A percentile compares a stretch with the other conserved stretches of the same genome.
Conservation (phyloP, 148 eudicot species). For the Limonium bicolor region DNA sequence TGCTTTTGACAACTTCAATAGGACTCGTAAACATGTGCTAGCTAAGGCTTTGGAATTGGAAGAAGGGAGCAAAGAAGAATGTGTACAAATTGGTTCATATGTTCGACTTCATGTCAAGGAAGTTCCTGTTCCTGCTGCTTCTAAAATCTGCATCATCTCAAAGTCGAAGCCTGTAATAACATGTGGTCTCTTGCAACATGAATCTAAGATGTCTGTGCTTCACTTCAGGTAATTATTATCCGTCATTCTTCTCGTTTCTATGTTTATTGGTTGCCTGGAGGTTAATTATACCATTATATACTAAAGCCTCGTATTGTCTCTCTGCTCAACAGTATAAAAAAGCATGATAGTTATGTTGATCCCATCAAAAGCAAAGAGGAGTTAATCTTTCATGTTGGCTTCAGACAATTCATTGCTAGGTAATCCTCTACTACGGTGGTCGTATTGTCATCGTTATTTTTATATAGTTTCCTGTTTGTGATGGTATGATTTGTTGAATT, state of each 20-base stretch:
- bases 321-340: slow-evolving; percentile 42
- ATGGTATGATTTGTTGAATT: neutral
- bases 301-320: no score
- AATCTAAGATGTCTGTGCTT: slow-evolving; percentile 91
- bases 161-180: slow-evolving; percentile 48
- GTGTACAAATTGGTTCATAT: slow-evolving; percentile 48
- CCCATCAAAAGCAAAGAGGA: slow-evolving; percentile 95
- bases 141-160: slow-evolving; percentile 30
- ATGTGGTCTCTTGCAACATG: slow-evolving; percentile 87
- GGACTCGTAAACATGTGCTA: slow-evolving; percentile 80
- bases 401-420: slow-evolving; percentile 81
- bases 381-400: slow-evolving; percentile 81
- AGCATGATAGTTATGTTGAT: slow-evolving; percentile 74
- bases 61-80: slow-evolving; percentile 28
- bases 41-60: slow-evolving; percentile 62
- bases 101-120: slow-evolving; percentile 59
- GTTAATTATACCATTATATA: no score
- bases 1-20: slow-evolving; percentile 70
- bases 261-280: no score
- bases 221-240: slow-evolving; percentile 60
- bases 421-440: slow-evolving; percentile 2
- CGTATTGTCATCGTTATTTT: neutral
- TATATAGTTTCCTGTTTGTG: neutral
- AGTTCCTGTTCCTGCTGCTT: slow-evolving; percentile 45
- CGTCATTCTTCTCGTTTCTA: neutral